A percentile compares a stretch with the other conserved stretches of the same genome.
Evolutionary conservation across 1,284 basidiomycete genomes (phyloP).

Genomic region (Pyrrhoderma noxium): DNA sequence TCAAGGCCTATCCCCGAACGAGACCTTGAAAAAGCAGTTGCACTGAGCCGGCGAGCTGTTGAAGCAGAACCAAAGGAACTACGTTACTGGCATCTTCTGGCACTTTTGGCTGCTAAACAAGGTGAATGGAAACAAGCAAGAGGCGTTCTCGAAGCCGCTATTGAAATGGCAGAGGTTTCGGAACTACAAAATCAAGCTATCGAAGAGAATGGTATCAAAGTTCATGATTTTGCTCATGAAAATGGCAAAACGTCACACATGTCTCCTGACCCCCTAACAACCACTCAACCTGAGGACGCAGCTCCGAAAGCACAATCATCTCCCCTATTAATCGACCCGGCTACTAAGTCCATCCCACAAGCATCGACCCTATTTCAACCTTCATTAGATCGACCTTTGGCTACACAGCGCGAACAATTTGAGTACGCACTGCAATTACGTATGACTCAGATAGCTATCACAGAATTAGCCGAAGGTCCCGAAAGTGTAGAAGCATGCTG

Average conservation of each 20-base stretch:
- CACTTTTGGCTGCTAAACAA: constrained; percentile 70
- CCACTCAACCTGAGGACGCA: constrained; percentile 11
- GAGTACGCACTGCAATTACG: constrained; percentile 80
- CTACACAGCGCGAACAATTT: constrained; percentile 57
- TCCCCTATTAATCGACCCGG: constrained; percentile 30
- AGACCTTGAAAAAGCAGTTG: constrained; percentile 62
- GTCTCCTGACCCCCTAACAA: not conserved
- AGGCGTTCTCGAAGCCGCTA: constrained; percentile 69
- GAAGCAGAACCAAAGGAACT: constrained; percentile 69
- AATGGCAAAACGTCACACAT: constrained; percentile 8
- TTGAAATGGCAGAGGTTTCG: constrained; percentile 42
- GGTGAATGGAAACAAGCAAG: constrained; percentile 80
- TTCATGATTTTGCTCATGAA: constrained; percentile 7
- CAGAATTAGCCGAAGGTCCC: constrained; percentile 81
- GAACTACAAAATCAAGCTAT: constrained; percentile 29
- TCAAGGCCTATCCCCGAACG: constrained; percentile 58
- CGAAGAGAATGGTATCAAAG: constrained; percentile 12
- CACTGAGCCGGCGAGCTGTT: constrained; percentile 67
- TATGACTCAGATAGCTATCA: constrained; percentile 79
- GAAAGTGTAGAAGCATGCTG: constrained; percentile 81
- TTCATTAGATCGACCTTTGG: constrained; percentile 46
- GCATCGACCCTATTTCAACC: constrained; percentile 43
- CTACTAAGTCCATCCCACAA: constrained; percentile 36
- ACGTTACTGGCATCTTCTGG: constrained; percentile 89
- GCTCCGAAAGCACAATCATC: constrained; percentile 6